Base-by-base conservation (phyloP, 1,284 basidiomycete genomes). In the Microstroma glucosiphilum region DNA sequence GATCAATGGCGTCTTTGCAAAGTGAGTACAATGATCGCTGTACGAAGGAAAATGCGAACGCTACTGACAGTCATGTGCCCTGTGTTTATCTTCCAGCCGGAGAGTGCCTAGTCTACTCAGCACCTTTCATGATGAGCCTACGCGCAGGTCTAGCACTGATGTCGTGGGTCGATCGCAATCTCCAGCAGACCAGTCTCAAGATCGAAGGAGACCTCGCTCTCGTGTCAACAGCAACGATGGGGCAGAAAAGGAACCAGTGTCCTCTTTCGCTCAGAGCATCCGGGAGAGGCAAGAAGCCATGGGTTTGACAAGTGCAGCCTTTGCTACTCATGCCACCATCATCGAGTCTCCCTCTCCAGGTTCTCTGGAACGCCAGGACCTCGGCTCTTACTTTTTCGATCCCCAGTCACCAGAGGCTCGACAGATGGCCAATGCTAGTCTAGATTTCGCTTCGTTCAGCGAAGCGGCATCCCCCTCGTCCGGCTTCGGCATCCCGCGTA, bases 341-440 rank as follows among this genome's bases (percentile, higher is more conserved):
- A 42, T 65, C 41, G 63, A 65, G 55, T 65, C 69, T 11, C 70
- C 66, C 23, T 69, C 70, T 6, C 70, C 71, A 6, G 66, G 68
- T 2, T 64, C 71, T 1, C 65, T 70, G 40, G 46, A 61, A 7
- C 60, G 62, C 1, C 69, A 66, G 2, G 57, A 65, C 46, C 70
- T 77, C 60, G 71, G 67, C 17, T 65, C 60, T 60, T 77, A 73
- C 65, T 77, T 77, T 56, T 74, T 66, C 60, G 65, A 75, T 30
- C 75, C 75, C 1, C 54, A 71, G 43, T 76, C 74, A 12, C 75
- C 75, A 15, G 66, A 76, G 49, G 43, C 68, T 69, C 62, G 60
- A 60, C 21, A 48, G 21, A 48, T 48, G 43, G 43, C 43, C 43
- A 21, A 17, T 21, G 43, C 43, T 48, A 21, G 17, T 48, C 17